Evolutionary conservation across 306 rosid genomes (phyloP).

Genomic region (Corylus heterophylla): DNA sequence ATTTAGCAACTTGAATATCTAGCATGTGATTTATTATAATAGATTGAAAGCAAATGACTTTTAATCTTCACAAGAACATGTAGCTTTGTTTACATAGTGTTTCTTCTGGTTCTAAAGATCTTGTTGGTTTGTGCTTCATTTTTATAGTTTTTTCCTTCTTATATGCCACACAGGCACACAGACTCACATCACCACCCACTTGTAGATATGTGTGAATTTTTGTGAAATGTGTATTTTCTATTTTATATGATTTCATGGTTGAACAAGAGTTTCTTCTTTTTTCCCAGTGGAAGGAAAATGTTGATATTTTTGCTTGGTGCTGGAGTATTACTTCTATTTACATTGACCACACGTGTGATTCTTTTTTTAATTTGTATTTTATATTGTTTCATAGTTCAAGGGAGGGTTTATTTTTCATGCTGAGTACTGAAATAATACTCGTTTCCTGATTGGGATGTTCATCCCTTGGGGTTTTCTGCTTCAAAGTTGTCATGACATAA

Average conservation of each 20-base stretch:
- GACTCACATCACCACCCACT: background rate
- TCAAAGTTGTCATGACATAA: constrained; percentile 6
- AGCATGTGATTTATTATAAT: background rate
- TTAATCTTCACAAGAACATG: background rate
- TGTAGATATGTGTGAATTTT: background rate
- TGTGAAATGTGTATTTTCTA: background rate
- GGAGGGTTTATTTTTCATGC: background rate
- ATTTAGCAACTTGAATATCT: background rate
- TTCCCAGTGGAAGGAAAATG: background rate
- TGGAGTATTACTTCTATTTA: too few relatives aligned
- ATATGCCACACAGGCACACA: background rate
- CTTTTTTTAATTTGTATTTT: background rate
- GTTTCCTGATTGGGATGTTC: background rate
- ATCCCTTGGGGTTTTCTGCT: background rate
- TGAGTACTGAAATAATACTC: background rate
- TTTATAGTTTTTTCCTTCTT: background rate
- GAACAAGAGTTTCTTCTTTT: background rate
- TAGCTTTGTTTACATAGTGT: background rate
- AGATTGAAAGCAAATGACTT: background rate
- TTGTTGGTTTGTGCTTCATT: background rate
- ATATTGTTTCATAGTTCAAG: too few relatives aligned
- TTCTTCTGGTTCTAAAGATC: background rate
- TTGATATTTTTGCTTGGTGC: too few relatives aligned
- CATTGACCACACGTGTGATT: too few relatives aligned
- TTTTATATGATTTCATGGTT: background rate